A percentile compares a stretch with the other conserved stretches of the same genome.
These are phyloP conservation scores for Pittosporum tobira DNA, from an alignment of 129 eudicot genomes.

Conservation along the genomic window DNA sequence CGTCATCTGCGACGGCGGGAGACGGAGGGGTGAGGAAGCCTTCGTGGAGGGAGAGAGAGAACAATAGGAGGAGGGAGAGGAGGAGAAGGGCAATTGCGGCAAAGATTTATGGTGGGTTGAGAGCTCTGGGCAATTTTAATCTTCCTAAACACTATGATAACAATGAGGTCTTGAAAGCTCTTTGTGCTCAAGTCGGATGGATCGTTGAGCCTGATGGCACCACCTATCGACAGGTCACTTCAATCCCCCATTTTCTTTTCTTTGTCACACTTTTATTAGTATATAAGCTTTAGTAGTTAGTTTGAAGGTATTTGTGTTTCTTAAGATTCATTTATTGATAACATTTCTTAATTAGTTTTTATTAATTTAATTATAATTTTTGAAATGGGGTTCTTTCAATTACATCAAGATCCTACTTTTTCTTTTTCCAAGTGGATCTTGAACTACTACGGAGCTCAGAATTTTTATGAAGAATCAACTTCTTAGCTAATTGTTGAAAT, in stretches of 20 bases:
- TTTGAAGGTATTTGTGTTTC: background rate
- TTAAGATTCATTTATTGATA: constrained; percentile 10
- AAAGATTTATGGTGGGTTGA: constrained; percentile 69
- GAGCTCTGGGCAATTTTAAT: constrained; percentile 83
- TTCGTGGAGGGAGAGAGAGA: constrained; percentile 97
- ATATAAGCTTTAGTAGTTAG: background rate
- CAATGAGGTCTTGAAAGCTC: constrained; percentile 88
- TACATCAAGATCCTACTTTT: constrained; percentile 6
- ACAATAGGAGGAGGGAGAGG: constrained; percentile 86
- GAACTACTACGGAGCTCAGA: background rate
- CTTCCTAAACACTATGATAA: constrained; percentile 92
- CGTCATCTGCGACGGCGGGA: constrained; percentile 31
- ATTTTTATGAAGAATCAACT: background rate
- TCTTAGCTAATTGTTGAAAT: background rate
- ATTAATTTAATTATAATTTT: background rate
- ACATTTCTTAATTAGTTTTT: too few relatives aligned
- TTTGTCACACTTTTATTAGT: background rate
- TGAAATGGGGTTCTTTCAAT: constrained; percentile 15
- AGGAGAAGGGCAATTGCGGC: constrained; percentile 86
- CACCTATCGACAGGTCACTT: constrained; percentile 71
- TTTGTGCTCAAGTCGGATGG: constrained; percentile 94
- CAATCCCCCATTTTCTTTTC: background rate
- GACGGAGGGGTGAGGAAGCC: constrained; percentile 75
- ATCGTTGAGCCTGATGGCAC: constrained; percentile 94
- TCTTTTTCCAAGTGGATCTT: constrained; percentile 3